Evolutionary conservation across 768 basidiomycete species (phyloP), one percentile per base, ranked within the genome.

Genomic region (Austroboletus festivus): DNA sequence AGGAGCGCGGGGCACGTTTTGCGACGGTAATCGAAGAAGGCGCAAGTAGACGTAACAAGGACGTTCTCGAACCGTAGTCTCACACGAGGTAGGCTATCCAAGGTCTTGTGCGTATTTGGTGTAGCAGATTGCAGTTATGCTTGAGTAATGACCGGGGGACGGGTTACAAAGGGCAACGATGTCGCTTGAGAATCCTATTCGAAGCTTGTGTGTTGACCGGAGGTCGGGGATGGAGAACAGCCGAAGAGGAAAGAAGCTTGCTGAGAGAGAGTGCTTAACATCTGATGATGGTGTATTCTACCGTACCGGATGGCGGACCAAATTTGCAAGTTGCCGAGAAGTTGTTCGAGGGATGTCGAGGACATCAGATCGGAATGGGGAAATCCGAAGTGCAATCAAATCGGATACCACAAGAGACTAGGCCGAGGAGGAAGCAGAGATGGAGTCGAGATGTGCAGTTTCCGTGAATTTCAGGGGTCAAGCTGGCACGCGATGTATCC

Each of bases 21-120:
- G 21, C 13, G 18, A 40, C 40, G 35, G 41, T 50, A 41, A 55
- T 55, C 53, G 54, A 55, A 55, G 53, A 8, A 2, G n/a, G n/a
- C n/a, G n/a, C n/a, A n/a, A n/a, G n/a, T 28, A 40, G 37, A 54
- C 54, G 54, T 55, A 55, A 54, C 13, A 13, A 33, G 7, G 31
- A 33, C 31, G 31, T 15, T 33, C 31, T 33, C 9, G 18, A 16
- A 33, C 23, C 38, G 39, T 18, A n/a, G n/a, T n/a, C 21, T 28
- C 18, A 47, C 38, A 42, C 38, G 46, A 40, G 46, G 28, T 4
- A 33, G 31, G 13, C 15, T 12, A 28, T 28, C 12, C n/a, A n/a
- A 11, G 13, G 12, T 4, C 31, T 33, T 33, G 31, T 33, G 31
- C 31, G 12, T 4, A 33, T 33, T 33, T 7, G 31, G 31, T 13